These are phyloP conservation scores for Erigeron canadensis DNA, from an alignment of 129 eudicot genomes.

Conservation along the genomic window DNA sequence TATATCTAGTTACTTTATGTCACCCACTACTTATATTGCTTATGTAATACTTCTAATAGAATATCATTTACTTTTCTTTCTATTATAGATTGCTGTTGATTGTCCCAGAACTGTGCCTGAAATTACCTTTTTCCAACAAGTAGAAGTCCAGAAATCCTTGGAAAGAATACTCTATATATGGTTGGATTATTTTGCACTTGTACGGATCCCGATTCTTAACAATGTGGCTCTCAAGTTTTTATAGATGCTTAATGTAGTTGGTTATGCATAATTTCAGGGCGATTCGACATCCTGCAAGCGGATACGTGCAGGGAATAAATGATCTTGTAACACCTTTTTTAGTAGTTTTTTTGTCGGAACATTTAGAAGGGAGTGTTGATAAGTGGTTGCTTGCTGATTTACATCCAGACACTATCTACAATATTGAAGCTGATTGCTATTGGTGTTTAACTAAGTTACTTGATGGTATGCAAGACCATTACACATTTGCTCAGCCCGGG, in stretches of 20 bases:
- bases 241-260: too few species aligned
- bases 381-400: conserved; percentile 65
- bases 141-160: conserved; percentile 80
- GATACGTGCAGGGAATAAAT: conserved; percentile 97
- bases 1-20: too few species aligned
- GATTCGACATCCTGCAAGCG: conserved; percentile 96
- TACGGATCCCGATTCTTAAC: too few species aligned
- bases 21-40: too few species aligned
- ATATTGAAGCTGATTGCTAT: conserved; percentile 97
- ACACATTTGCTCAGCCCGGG: conserved; percentile 99
- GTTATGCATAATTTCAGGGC: conserved; percentile 85
- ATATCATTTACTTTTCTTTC: too few species aligned
- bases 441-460: conserved; percentile 95
- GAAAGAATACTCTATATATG: conserved; percentile 96
- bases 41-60: too few species aligned
- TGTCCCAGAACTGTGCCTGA: conserved; percentile 99
- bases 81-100: conserved; percentile 81
- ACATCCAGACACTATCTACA: too few species aligned
- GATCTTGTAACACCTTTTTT: conserved; percentile 92
- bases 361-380: conserved; percentile 73
- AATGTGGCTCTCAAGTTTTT: too few species aligned
- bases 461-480: conserved; percentile 98
- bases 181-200: too few species aligned
- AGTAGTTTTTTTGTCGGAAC: conserved; percentile 89
- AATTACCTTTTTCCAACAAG: conserved; percentile 90